Base-by-base conservation (phyloP, 345 rosid species). In the Populus alba region DNA sequence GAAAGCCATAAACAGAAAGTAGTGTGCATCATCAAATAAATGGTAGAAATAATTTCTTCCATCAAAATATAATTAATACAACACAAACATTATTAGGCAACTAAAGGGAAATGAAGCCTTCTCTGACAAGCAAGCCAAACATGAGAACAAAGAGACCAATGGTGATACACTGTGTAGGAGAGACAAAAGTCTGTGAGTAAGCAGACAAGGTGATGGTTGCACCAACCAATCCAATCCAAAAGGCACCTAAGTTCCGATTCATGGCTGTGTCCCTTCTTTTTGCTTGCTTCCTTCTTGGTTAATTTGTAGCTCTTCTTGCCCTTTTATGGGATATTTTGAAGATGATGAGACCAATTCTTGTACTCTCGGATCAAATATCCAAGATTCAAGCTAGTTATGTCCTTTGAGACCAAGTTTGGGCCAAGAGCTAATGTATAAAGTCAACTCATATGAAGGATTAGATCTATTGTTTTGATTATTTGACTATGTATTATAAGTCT, bases 201-300 rank as follows among this genome's bases (percentile, higher is more conserved):
- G 95, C 94, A 62, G 92, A 89, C 41, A 92, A 77, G 72, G 98
- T 94, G 83, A 94, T 86, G 22, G 75, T 77, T 61, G 93, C 98
- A 6, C 98, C 97, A 12, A 85, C 86, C 68, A 89, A 37, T 74
- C 97, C 98, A 33, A 94, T 92, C 81, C 86, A 72, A 27, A 88
- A 79, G 63, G 92, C 81, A 35, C 70, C 86, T 81, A 78, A 35
- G 82, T 91, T 92, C 78, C 72, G 84, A 61, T 85, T 82, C 89
- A 88, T 90, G 39, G 17, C 33, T 17, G 20, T 9, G 70, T 16
- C 20, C 20, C 23, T 66, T 55, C 49, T n/a, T 15, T 20, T 33
- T n/a, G 18, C 18, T 12, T 61, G 53, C 41, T 31, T 51, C 38
- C 23, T 53, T 53, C 23, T 20, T 53, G 59, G 59, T 18, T 20